A percentile compares a stretch with the other conserved stretches of the same genome.
Evolutionary conservation across 768 basidiomycete species (phyloP).

Genomic region (Lactarius hengduanensis): DNA sequence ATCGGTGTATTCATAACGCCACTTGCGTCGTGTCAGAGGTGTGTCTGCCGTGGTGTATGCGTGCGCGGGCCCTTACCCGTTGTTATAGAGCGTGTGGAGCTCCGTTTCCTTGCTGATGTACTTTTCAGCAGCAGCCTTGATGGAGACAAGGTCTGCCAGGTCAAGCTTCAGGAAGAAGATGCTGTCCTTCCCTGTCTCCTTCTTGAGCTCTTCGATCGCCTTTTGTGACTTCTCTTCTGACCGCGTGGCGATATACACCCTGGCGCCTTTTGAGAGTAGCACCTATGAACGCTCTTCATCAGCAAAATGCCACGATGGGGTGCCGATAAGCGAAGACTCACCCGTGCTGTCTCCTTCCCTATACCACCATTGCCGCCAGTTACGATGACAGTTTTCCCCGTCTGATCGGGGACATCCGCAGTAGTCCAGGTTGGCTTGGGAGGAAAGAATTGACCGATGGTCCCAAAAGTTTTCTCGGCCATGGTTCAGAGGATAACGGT

Average conservation of each 20-base stretch:
- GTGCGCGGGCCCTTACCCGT: conserved; percentile 1
- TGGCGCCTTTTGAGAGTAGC: conserved; percentile 23
- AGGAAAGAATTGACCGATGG: conserved; percentile 21
- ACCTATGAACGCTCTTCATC: conserved; percentile 6
- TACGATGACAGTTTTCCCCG: conserved; percentile 32
- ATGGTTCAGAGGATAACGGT: neutral
- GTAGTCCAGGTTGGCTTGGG: conserved; percentile 22
- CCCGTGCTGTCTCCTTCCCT: conserved; percentile 28
- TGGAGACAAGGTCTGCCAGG: neutral
- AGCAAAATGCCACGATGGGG: neutral
- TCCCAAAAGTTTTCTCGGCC: conserved; percentile 14
- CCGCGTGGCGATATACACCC: conserved; percentile 25
- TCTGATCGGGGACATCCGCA: conserved; percentile 32
- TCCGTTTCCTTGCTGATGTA: conserved; percentile 19
- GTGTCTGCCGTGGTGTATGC: neutral
- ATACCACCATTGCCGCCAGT: conserved; percentile 32
- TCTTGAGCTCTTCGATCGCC: conserved; percentile 17
- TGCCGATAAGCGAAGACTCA: neutral
- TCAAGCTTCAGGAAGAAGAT: conserved; percentile 22
- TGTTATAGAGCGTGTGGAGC: conserved; percentile 16
- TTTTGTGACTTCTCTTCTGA: neutral
- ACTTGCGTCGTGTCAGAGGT: neutral
- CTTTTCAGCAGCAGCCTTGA: conserved; percentile 10
- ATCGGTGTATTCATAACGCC: conserved; percentile 20
- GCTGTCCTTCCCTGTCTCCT: conserved; percentile 16